Evolutionary conservation across 768 basidiomycete species (phyloP).

Genomic region (Postia placenta): DNA sequence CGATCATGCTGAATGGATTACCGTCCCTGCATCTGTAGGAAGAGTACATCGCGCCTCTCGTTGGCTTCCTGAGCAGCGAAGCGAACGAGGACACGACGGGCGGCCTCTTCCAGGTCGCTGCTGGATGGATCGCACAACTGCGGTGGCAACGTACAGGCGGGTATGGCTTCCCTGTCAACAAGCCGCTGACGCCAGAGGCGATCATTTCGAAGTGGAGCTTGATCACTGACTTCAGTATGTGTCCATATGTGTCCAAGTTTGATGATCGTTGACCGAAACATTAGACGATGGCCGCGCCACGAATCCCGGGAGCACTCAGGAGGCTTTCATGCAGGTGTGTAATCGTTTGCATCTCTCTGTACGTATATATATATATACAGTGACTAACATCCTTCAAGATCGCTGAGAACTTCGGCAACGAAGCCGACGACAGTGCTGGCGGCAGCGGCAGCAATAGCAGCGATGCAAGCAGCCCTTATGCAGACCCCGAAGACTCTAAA

Average conservation of each 20-base stretch:
- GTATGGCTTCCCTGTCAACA: constrained; percentile 78
- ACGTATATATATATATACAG: not conserved
- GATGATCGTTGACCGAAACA: not conserved
- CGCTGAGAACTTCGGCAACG: constrained; percentile 54
- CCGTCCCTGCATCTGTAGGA: constrained; percentile 41
- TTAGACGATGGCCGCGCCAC: constrained; percentile 79
- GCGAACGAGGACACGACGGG: constrained; percentile 73
- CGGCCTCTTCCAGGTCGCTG: constrained; percentile 77
- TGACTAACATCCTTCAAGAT: constrained; percentile 28
- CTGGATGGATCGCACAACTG: constrained; percentile 89
- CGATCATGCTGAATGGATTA: constrained; percentile 1
- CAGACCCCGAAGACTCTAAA: constrained; percentile 77
- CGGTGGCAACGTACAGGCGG: constrained; percentile 92
- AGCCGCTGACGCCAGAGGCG: constrained; percentile 72
- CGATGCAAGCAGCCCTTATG: constrained; percentile 36
- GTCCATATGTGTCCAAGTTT: constrained; percentile 3
- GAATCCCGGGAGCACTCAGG: constrained; percentile 66
- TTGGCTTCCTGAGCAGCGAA: constrained; percentile 83
- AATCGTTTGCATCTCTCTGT: not conserved
- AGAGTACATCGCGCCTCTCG: constrained; percentile 87
- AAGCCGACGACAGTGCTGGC: constrained; percentile 20
- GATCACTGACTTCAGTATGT: constrained; percentile 80
- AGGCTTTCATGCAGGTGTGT: constrained; percentile 69
- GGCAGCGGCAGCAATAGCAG: constrained; percentile 5
- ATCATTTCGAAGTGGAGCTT: constrained; percentile 72